Evolutionary conservation across 1,139 yeast species (phyloP).

Genomic region (Geotrichum histeridarum): DNA sequence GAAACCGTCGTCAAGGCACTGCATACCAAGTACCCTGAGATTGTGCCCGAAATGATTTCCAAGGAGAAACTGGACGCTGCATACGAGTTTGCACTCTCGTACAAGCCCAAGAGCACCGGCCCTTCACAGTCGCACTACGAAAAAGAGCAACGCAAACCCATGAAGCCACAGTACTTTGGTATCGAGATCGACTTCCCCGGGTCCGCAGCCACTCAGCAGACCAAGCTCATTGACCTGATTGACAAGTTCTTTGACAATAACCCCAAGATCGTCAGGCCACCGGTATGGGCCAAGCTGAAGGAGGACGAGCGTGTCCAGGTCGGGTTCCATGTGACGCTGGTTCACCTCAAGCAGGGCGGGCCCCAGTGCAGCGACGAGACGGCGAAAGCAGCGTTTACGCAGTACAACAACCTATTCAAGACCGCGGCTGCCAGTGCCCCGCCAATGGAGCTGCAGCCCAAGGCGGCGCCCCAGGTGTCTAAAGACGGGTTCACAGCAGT

Average conservation of each 20-base stretch:
- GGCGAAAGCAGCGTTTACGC: conserved; percentile 2
- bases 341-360: conserved; percentile 43
- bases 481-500: conserved; percentile 8
- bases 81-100: conserved; percentile 27
- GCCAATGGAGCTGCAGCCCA: neutral
- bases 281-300: conserved; percentile 36
- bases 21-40: conserved; percentile 43
- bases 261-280: conserved; percentile 20
- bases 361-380: conserved; percentile 5
- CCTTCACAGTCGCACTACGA: conserved; percentile 17
- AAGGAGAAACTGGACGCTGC: conserved; percentile 29
- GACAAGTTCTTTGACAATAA: conserved; percentile 23
- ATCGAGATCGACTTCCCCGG: conserved; percentile 29
- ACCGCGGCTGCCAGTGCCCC: neutral
- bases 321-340: conserved; percentile 73
- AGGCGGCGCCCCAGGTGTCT: conserved; percentile 1
- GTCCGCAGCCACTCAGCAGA: conserved; percentile 19
- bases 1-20: conserved; percentile 43
- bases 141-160: conserved; percentile 24
- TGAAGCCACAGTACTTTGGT: conserved; percentile 42
- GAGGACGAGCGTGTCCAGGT: conserved; percentile 44
- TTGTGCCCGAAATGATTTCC: conserved; percentile 44
- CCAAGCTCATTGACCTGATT: conserved; percentile 19
- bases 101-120: conserved; percentile 26
- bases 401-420: conserved; percentile 1